Evolutionary conservation across 2,329 filamentous ascomycete species (phyloP), one percentile per base, ranked within the genome.

Genomic region (Byssothecium circinans): DNA sequence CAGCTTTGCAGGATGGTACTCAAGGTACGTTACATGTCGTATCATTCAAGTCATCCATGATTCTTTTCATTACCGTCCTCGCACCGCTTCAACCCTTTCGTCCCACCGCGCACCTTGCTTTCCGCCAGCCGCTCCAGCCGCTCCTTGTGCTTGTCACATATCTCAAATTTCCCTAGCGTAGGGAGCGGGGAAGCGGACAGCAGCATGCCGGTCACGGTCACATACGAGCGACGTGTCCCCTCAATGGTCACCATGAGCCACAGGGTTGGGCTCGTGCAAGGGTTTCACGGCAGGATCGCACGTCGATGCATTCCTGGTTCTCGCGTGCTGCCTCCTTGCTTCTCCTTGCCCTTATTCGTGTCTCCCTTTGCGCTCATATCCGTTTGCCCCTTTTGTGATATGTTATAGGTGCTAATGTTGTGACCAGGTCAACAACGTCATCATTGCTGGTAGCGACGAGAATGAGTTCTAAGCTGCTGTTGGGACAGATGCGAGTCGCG

Each of bases 1-100:
- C 94, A 99, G 78, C 79, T 99, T 60, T 97, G 94, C 79, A 86
- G 94, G 59, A 97, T 99, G 92, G 67, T 70, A 36, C 58, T 71
- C 50, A 63, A 82, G 78, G 81, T 86, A 91, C 45, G 65, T 60
- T 52, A 41, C 43, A 27, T 19, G 34, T 57, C 49, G 41, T 58
- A 63, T 60, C 44, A 33, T 50, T 50, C 58, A 53, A 44, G 29
- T 52, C 48, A 45, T 44, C 33, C 38, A 35, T 46, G 23, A 49
- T 49, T 51, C 22, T 48, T 42, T 50, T 54, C 17, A 29, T 41
- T 44, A 44, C 37, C 18, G 18, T 18, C 17, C 45, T 45, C 17
- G 29, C 29, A 42, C 44, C 43, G 45, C 41, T 41, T 50, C 41
- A n/a, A 42, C 32, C 41, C 37, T 43, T 50, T 45, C 25, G 40